phyloP scores from a whole-genome alignment of 441 rosid genomes.

The Rhodomyrtus psidioides region DNA sequence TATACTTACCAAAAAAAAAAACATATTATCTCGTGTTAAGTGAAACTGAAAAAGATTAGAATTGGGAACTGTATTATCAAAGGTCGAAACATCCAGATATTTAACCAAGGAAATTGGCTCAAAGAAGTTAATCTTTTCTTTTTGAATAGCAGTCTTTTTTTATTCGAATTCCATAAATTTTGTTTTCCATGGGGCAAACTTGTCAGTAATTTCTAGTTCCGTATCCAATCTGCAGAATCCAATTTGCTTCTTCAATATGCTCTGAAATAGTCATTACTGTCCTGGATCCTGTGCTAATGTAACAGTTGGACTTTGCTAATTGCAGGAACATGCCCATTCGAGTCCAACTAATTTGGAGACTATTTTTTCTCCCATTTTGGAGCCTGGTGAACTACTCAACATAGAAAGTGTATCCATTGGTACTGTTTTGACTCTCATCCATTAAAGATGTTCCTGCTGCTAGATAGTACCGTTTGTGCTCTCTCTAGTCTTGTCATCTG shows the following conservation, averaged over 20 bases:
- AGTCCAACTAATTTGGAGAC: slow-evolving; percentile 39
- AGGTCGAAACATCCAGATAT: neutral
- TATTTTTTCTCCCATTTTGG: slow-evolving; percentile 57
- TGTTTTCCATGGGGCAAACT: neutral
- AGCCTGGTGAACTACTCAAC: slow-evolving; percentile 26
- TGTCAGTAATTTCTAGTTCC: neutral
- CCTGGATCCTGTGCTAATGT: neutral
- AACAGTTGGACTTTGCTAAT: neutral
- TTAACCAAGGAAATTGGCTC: neutral
- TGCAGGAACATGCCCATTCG: slow-evolving; percentile 35
- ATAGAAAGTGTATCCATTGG: slow-evolving; percentile 21
- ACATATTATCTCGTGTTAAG: neutral
- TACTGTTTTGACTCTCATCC: slow-evolving; percentile 22
- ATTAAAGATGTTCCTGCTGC: neutral
- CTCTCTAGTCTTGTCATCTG: neutral
- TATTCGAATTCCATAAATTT: neutral
- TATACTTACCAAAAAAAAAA: too few species aligned
- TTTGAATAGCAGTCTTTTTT: neutral
- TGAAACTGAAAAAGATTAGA: neutral
- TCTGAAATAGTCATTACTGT: neutral
- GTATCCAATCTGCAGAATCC: neutral
- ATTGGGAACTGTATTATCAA: neutral
- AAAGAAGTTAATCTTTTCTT: neutral
- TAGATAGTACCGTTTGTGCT: neutral
- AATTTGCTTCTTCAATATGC: neutral